These are phyloP conservation scores for Gaeumannomyces tritici DNA, from an alignment of 2,329 filamentous ascomycete genomes.

Conservation along the genomic window DNA sequence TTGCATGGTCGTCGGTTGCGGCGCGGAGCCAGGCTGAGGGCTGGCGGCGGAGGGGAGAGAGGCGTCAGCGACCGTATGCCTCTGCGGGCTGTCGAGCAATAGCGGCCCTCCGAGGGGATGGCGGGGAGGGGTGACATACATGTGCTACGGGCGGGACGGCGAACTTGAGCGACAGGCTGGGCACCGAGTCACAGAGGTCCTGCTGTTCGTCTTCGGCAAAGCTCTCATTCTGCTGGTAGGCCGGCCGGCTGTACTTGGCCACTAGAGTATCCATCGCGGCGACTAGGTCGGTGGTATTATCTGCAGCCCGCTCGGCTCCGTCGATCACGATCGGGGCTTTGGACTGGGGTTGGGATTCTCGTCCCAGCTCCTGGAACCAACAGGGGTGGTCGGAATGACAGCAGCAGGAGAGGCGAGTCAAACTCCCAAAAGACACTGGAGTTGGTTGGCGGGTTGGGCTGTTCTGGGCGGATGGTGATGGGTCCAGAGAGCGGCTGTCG, in stretches of 20 bases:
- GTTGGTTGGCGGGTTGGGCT: background rate
- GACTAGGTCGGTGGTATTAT: no score
- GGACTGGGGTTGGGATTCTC: background rate
- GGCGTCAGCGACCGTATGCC: constrained; percentile 3
- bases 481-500: background rate
- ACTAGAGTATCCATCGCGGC: constrained; percentile 81
- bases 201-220: constrained; percentile 64
- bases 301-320: background rate
- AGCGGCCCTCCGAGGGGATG: background rate
- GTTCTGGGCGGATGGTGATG: background rate
- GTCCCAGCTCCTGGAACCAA: background rate
- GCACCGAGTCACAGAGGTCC: constrained; percentile 59
- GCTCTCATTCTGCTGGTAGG: constrained; percentile 61
- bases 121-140: constrained; percentile 39
- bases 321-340: background rate
- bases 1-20: constrained; percentile 93
- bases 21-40: constrained; percentile 91
- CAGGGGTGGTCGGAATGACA: background rate
- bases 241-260: constrained; percentile 77
- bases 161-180: constrained; percentile 83
- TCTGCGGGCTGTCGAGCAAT: background rate
- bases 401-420: background rate
- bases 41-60: constrained; percentile 30
- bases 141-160: constrained; percentile 87
- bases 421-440: background rate